phyloP scores from a whole-genome alignment of 345 rosid species.

The Camelina laxa region DNA sequence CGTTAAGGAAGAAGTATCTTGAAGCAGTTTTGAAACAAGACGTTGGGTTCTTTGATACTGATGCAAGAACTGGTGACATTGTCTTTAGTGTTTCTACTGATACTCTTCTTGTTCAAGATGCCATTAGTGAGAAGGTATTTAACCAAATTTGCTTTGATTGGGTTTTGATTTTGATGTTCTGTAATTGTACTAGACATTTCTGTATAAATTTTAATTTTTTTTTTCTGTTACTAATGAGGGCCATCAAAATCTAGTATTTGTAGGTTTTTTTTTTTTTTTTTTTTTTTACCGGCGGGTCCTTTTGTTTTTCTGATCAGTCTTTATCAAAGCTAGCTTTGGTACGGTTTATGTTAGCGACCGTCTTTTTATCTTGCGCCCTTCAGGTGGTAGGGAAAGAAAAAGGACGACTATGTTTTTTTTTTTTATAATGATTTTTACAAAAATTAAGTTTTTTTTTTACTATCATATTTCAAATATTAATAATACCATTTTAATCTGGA shows the following conservation, averaged over 20 bases:
- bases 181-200: constrained; percentile 29
- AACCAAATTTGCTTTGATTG: neutral
- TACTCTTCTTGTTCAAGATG: constrained; percentile 99
- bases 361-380: constrained; percentile 30
- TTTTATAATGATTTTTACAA: no score
- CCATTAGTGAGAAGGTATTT: constrained; percentile 94
- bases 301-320: constrained; percentile 36
- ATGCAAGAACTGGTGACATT: constrained; percentile 97
- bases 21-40: constrained; percentile 97
- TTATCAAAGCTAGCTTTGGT: constrained; percentile 3
- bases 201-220: neutral
- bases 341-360: constrained; percentile 40
- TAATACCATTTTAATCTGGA: neutral
- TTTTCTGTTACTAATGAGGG: neutral
- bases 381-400: neutral
- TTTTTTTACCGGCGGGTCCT: constrained; percentile 55
- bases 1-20: constrained; percentile 89
- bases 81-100: constrained; percentile 99
- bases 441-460: no score
- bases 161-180: constrained; percentile 10
- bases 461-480: neutral
- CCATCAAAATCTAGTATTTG: constrained; percentile 31
- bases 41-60: constrained; percentile 97
- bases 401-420: neutral
- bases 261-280: neutral